These are phyloP conservation scores for Picochlorum costavermella DNA, from an alignment of 139 green algal species.

Conservation along the genomic window DNA sequence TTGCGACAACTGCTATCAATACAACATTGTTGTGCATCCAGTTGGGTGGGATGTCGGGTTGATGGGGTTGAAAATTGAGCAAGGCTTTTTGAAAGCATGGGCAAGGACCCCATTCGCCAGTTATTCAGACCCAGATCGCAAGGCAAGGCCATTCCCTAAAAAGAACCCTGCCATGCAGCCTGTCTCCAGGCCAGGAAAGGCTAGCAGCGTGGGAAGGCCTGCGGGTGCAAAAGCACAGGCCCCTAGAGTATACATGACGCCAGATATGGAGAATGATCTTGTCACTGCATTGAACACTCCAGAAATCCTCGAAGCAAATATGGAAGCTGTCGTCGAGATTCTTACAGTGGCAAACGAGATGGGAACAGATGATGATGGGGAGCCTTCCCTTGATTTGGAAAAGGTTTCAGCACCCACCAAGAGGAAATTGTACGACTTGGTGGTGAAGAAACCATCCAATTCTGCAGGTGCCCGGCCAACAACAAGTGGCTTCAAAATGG, in stretches of 20 bases:
- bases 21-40: constrained; percentile 14
- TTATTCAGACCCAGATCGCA: neutral
- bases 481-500: neutral
- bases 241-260: neutral
- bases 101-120: constrained; percentile 9
- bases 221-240: neutral
- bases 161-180: neutral
- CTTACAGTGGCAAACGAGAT: constrained; percentile 27
- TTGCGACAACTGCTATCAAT: constrained; percentile 27
- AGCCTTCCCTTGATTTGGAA: constrained; percentile 28
- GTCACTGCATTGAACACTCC: constrained; percentile 17
- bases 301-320: constrained; percentile 23
- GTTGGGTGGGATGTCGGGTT: neutral
- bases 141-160: neutral
- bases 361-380: constrained; percentile 25
- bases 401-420: constrained; percentile 3
- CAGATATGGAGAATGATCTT: constrained; percentile 22
- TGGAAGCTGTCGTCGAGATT: constrained; percentile 32
- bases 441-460: neutral
- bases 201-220: neutral
- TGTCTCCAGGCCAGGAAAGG: neutral
- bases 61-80: constrained; percentile 4
- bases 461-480: constrained; percentile 1
- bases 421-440: constrained; percentile 6
- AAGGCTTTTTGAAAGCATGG: constrained; percentile 7